Evolutionary conservation across 2,329 filamentous ascomycete species (phyloP), one percentile per base, ranked within the genome.

Genomic region (Fusarium heterosporum): DNA sequence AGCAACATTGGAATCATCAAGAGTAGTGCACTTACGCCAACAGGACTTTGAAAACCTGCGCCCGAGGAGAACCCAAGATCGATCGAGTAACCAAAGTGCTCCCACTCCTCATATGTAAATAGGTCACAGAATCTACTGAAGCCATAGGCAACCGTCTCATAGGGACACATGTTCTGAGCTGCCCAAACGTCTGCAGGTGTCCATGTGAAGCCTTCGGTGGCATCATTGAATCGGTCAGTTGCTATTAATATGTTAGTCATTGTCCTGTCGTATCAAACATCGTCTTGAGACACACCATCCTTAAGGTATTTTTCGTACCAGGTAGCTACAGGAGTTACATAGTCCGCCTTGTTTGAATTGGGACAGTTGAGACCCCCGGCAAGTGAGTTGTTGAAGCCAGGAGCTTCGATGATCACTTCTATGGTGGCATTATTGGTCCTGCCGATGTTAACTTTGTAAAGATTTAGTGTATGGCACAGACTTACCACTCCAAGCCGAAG

Each of bases 91-190:
- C 89, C 88, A 72, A 90, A 93, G 38, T 84, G 86, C 48, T 86
- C 78, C 90, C 90, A 94, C 74, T 94, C 91, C 19, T 89, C 82
- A 68, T 89, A 92, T 1, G 87, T 93, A 74, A 93, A 94, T 6
- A 94, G 82, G 25, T 87, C 81, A 73, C 91, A 94, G 80, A 92
- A 94, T 11, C 83, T 83, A 68, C 89, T 92, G 79, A 88, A 93
- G 22, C 91, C 91, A 60, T 90, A 89, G 2, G 89, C 88, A n/a
- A 92, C 84, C 1, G 90, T 93, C 76, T 94, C 91, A 72, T 93
- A 94, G 0, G 91, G 88, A 70, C 91, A 94, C 74, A 93, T 82
- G 4, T 83, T 88, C 75, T 93, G 91, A 0, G 88, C 88, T 17
- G 89, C 86, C 76, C 89, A 91, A 1, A 85, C 85, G 71, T 91